These are phyloP conservation scores for Solanum boliviense DNA, from an alignment of 257 asterid species.

Conservation along the genomic window DNA sequence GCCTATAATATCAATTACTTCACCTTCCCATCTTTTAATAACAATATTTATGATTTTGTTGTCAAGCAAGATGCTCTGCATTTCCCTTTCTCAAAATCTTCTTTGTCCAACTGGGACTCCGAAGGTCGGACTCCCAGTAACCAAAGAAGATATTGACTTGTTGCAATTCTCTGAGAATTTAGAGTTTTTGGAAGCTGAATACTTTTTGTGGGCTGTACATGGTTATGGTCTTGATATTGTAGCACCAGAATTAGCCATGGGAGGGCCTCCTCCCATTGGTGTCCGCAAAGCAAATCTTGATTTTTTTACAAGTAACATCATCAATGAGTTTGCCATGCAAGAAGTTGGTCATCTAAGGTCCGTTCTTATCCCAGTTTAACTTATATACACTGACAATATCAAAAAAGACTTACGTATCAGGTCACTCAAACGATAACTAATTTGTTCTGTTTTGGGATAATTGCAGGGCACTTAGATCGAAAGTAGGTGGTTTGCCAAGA, in stretches of 20 bases:
- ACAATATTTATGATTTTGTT: background rate
- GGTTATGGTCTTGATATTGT: constrained; percentile 35
- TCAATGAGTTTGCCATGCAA: constrained; percentile 27
- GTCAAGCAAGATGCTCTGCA: background rate
- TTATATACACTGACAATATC: background rate
- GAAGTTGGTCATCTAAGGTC: constrained; percentile 33
- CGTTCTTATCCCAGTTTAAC: background rate
- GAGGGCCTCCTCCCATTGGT: constrained; percentile 45
- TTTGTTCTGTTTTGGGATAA: background rate
- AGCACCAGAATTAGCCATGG: constrained; percentile 23
- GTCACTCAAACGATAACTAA: background rate
- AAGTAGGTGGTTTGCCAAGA: constrained; percentile 34
- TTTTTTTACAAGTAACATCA: background rate
- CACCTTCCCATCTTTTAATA: background rate
- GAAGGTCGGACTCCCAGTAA: background rate
- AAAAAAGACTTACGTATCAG: background rate
- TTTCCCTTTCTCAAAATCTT: background rate
- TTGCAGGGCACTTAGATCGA: constrained; percentile 29
- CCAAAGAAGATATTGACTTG: constrained; percentile 14
- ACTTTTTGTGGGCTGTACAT: constrained; percentile 22
- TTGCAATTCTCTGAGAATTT: constrained; percentile 33
- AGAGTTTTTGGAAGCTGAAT: constrained; percentile 40
- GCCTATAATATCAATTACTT: background rate
- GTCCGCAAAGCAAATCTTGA: constrained; percentile 39
- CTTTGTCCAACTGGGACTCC: constrained; percentile 8